Conservation (phyloP, 176 grass and related monocot species). For the Carex littledalei region DNA sequence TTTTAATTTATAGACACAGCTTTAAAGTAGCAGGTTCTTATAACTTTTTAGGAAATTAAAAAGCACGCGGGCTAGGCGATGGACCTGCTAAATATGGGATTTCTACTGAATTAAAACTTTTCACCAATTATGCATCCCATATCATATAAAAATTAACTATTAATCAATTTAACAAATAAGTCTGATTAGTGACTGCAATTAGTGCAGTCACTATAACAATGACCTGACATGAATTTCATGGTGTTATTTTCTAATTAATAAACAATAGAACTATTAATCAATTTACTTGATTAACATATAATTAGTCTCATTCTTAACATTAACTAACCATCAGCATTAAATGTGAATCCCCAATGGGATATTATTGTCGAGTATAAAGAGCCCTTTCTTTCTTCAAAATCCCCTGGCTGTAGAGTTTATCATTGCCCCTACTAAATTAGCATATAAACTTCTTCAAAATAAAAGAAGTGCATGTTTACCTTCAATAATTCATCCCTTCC, state of each 20-base stretch:
- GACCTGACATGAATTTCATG: background rate
- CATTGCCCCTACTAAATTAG: background rate
- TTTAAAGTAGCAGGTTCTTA: background rate
- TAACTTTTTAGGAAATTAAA: background rate
- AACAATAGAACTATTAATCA: background rate
- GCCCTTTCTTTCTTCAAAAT: background rate
- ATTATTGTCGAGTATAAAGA: background rate
- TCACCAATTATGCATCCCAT: background rate
- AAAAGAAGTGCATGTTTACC: conserved; percentile 32
- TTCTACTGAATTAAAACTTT: background rate
- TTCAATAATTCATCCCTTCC: conserved; percentile 82
- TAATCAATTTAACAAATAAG: background rate
- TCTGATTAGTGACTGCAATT: background rate
- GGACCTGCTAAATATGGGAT: background rate
- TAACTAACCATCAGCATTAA: background rate
- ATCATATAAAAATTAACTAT: background rate
- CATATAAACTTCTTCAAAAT: background rate
- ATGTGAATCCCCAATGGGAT: background rate
- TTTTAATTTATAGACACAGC: background rate
- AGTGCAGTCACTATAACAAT: background rate
- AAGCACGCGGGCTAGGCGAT: background rate
- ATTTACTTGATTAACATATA: background rate
- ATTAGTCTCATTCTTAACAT: background rate
- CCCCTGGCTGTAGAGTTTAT: background rate
- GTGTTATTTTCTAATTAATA: background rate